phyloP scores from a whole-genome alignment of 257 asterid species.

The Rehmannia glutinosa region DNA sequence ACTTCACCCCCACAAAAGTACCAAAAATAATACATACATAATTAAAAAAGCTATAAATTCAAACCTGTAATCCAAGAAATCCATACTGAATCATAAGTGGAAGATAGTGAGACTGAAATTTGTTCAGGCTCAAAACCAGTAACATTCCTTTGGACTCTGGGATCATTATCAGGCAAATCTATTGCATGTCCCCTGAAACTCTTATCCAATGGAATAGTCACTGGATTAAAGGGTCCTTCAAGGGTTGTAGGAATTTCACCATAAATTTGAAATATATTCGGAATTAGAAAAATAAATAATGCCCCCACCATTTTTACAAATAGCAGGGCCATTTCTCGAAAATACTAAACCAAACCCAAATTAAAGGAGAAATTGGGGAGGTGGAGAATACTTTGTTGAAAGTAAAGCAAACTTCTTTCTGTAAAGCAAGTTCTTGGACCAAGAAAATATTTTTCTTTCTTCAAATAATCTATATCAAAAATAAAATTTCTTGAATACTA shows the following conservation, averaged over 20 bases:
- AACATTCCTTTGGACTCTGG: constrained; percentile 65
- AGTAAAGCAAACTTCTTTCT: no score
- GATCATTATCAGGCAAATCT: constrained; percentile 83
- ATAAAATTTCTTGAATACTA: no score
- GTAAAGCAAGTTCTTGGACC: no score
- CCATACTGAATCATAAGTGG: constrained; percentile 71
- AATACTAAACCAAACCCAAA: no score
- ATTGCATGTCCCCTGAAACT: constrained; percentile 74
- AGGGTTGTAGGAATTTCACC: constrained; percentile 68
- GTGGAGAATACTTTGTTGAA: no score
- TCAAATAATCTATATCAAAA: no score
- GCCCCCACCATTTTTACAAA: not conserved
- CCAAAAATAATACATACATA: not conserved
- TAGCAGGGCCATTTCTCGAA: constrained; percentile 25
- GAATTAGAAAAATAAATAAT: constrained; percentile 9
- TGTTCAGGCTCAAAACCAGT: constrained; percentile 81
- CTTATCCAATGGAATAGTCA: constrained; percentile 62
- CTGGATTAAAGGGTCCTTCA: constrained; percentile 85
- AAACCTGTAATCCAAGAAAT: constrained; percentile 94
- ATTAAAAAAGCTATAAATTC: not conserved
- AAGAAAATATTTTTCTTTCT: no score
- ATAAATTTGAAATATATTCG: constrained; percentile 22
- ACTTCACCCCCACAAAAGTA: not conserved
- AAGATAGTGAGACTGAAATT: constrained; percentile 79
- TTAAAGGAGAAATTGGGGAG: not conserved